Evolutionary conservation across 129 eudicot genomes (phyloP).

Genomic region (Helichrysum umbraculigerum): DNA sequence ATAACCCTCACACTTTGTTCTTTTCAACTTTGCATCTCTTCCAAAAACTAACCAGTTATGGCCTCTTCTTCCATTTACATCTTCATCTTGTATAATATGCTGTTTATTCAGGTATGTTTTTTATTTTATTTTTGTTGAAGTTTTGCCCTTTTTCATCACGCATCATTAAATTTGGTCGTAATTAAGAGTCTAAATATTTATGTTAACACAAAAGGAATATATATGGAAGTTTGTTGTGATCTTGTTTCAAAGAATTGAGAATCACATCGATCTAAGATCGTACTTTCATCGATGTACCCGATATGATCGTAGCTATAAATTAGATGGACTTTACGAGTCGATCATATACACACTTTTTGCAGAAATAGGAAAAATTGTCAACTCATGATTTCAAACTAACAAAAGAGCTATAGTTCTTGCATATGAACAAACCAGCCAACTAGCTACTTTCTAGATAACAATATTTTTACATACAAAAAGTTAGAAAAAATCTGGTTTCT

Average conservation of each 20-base stretch:
- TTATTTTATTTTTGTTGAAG: background rate
- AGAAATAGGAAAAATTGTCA: too few relatives aligned
- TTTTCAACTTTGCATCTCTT: constrained; percentile 30
- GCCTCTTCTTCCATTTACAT: constrained; percentile 24
- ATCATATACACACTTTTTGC: background rate
- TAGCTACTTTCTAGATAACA: too few relatives aligned
- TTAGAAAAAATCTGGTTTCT: too few relatives aligned
- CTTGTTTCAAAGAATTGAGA: background rate
- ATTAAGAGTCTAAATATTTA: background rate
- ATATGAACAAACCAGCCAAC: background rate
- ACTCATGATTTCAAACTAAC: too few relatives aligned
- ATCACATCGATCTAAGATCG: background rate
- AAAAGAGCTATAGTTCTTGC: background rate
- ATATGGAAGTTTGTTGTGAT: too few relatives aligned
- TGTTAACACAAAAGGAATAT: background rate
- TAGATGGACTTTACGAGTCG: background rate
- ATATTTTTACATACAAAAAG: too few relatives aligned
- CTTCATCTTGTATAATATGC: constrained; percentile 31
- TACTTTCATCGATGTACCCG: background rate
- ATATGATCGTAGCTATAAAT: background rate
- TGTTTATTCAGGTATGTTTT: constrained; percentile 40
- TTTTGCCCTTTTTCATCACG: constrained; percentile 1
- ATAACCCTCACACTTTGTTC: constrained; percentile 28
- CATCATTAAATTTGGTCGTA: background rate
- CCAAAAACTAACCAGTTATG: constrained; percentile 33